phyloP scores from a whole-genome alignment of 169 alveolate genomes.

The Cryptosporidium viatorum region DNA sequence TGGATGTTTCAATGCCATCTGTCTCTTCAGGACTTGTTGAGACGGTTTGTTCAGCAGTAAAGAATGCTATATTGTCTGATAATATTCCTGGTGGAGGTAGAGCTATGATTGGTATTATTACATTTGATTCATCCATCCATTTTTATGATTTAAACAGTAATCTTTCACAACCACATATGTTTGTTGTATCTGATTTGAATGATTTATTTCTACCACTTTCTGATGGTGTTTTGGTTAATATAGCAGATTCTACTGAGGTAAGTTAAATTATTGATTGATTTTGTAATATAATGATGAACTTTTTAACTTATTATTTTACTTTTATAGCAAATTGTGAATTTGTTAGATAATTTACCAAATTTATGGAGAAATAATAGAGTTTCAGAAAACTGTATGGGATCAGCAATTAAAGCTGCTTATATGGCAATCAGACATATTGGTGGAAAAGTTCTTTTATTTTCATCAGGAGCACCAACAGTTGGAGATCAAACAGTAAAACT shows the following conservation, averaged over 20 bases:
- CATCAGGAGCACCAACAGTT: slow-evolving; percentile 85
- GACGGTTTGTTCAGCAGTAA: slow-evolving; percentile 88
- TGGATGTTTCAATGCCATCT: slow-evolving; percentile 91
- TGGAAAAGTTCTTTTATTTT: slow-evolving; percentile 90
- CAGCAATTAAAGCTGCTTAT: slow-evolving; percentile 92
- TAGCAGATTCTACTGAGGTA: slow-evolving; percentile 85
- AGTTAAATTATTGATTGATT: slow-evolving; percentile 14
- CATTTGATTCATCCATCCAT: slow-evolving; percentile 95
- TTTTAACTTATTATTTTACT: not conserved
- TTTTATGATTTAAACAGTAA: slow-evolving; percentile 89
- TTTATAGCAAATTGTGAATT: slow-evolving; percentile 62
- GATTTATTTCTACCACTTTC: slow-evolving; percentile 94
- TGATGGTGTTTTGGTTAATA: slow-evolving; percentile 89
- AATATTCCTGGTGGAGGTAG: slow-evolving; percentile 87
- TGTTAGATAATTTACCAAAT: slow-evolving; percentile 88
- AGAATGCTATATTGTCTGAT: slow-evolving; percentile 83
- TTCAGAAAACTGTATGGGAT: slow-evolving; percentile 88
- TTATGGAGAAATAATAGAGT: slow-evolving; percentile 87
- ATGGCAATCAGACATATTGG: slow-evolving; percentile 93
- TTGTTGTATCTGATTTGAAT: slow-evolving; percentile 91
- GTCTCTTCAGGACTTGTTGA: slow-evolving; percentile 92
- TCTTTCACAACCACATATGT: slow-evolving; percentile 90
- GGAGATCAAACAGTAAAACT: slow-evolving; percentile 87
- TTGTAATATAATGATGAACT: not conserved
- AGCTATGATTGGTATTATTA: slow-evolving; percentile 92